These are phyloP conservation scores for Coleophoma eucalyptorum DNA, from an alignment of 2,329 filamentous ascomycete species.

Conservation along the genomic window DNA sequence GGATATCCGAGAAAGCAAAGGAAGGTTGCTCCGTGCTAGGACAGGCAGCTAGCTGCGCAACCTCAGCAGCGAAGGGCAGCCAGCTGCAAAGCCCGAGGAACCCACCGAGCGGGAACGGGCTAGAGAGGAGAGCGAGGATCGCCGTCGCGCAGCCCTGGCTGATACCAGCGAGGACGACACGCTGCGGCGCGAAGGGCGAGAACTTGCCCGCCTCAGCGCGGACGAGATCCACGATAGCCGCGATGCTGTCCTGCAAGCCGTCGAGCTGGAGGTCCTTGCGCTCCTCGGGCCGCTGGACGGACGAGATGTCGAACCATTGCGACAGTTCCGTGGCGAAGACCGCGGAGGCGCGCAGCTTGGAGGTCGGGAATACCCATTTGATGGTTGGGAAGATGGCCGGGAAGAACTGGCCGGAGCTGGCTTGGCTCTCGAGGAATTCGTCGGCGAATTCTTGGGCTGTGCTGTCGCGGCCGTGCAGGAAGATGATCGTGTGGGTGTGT, in stretches of 20 bases:
- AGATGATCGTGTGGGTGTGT: constrained; percentile 42
- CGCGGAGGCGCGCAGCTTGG: constrained; percentile 21
- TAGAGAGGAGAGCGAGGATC: constrained; percentile 32
- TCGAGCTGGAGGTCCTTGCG: constrained; percentile 37
- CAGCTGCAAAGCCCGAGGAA: constrained; percentile 36
- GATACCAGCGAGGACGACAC: constrained; percentile 40
- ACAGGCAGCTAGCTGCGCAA: not conserved
- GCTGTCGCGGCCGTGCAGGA: constrained; percentile 42
- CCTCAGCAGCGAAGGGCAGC: constrained; percentile 21
- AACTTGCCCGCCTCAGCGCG: constrained; percentile 30
- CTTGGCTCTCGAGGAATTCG: constrained; percentile 36
- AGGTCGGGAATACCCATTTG: constrained; percentile 17
- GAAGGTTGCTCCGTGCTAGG: not conserved
- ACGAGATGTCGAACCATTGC: constrained; percentile 51
- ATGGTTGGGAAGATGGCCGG: constrained; percentile 12
- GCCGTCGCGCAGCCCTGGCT: constrained; percentile 41
- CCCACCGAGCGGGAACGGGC: constrained; percentile 21
- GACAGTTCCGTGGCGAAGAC: constrained; percentile 22
- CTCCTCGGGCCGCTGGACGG: constrained; percentile 34
- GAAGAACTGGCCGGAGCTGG: constrained; percentile 14
- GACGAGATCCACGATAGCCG: constrained; percentile 28
- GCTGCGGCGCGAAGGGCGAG: constrained; percentile 30
- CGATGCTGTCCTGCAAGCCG: constrained; percentile 36
- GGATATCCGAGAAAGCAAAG: not conserved
- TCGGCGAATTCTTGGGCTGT: constrained; percentile 31